phyloP scores from a whole-genome alignment of 1,284 basidiomycete genomes.

The Veloporphyrellus conicus region DNA sequence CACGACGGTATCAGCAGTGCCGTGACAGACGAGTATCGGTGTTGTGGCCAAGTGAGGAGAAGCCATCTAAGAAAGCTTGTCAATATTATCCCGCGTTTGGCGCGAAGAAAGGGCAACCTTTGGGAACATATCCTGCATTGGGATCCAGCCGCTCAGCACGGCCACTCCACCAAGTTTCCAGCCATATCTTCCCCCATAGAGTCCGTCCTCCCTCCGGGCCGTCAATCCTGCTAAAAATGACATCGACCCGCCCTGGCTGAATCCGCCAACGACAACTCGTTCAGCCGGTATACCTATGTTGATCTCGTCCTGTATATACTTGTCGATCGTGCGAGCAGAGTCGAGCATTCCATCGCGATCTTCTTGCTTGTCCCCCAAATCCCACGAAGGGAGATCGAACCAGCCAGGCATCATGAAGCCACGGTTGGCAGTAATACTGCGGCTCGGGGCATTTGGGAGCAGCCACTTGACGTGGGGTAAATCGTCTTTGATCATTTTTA shows the following conservation, averaged over 20 bases:
- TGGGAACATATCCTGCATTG: constrained; percentile 40
- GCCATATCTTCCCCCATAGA: constrained; percentile 30
- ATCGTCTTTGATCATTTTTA: constrained; percentile 56
- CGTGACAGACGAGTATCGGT: constrained; percentile 89
- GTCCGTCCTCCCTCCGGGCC: constrained; percentile 35
- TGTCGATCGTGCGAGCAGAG: constrained; percentile 58
- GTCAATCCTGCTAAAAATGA: constrained; percentile 70
- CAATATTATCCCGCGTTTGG: constrained; percentile 1
- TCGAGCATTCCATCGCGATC: constrained; percentile 66
- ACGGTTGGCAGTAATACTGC: constrained; percentile 64
- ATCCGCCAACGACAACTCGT: constrained; percentile 78
- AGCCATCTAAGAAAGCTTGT: constrained; percentile 44
- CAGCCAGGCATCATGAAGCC: constrained; percentile 64
- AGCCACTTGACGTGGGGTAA: constrained; percentile 81
- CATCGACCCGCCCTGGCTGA: constrained; percentile 85
- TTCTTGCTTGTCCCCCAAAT: constrained; percentile 50
- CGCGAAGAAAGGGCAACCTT: constrained; percentile 20
- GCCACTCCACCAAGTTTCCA: constrained; percentile 69
- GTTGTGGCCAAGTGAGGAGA: constrained; percentile 52
- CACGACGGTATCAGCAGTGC: constrained; percentile 73
- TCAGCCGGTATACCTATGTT: constrained; percentile 63
- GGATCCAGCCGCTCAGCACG: constrained; percentile 75
- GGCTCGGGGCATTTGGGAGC: constrained; percentile 41
- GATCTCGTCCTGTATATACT: constrained; percentile 72
- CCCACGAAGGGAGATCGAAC: constrained; percentile 77